Percentiles rank a stretch among this genome's conserved stretches.
These are phyloP conservation scores for Zygosaccharomyces rouxii DNA, from an alignment of 805 yeast species.

Conservation along the genomic window DNA sequence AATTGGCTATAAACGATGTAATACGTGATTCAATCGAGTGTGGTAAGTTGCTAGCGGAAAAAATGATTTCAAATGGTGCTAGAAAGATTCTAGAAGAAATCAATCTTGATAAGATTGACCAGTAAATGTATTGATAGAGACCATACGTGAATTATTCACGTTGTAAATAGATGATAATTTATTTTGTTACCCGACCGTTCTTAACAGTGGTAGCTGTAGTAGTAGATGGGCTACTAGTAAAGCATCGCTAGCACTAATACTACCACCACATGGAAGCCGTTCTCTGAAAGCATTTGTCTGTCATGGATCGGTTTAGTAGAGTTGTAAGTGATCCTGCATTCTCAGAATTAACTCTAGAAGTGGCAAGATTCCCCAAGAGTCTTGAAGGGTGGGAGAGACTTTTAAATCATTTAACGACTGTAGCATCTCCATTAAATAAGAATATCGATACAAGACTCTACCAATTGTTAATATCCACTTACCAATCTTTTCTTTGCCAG, in stretches of 20 bases:
- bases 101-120: slow-evolving; percentile 58
- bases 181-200: neutral
- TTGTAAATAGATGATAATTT: neutral
- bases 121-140: slow-evolving; percentile 14
- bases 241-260: neutral
- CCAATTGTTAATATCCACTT: slow-evolving; percentile 24
- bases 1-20: slow-evolving; percentile 36
- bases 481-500: slow-evolving; percentile 27
- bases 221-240: neutral
- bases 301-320: slow-evolving; percentile 24
- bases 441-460: slow-evolving; percentile 18
- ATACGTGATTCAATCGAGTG: slow-evolving; percentile 59
- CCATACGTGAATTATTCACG: neutral
- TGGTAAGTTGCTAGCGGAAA: slow-evolving; percentile 66
- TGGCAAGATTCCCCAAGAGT: slow-evolving; percentile 26
- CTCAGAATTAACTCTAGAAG: slow-evolving; percentile 24
- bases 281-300: neutral
- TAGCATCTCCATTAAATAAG: slow-evolving; percentile 29
- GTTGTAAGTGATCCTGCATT: slow-evolving; percentile 23
- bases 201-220: neutral
- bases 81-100: slow-evolving; percentile 75
- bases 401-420: slow-evolving; percentile 23
- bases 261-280: neutral
- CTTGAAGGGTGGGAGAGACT: slow-evolving; percentile 33
- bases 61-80: slow-evolving; percentile 72